phyloP scores from a whole-genome alignment of 1,284 basidiomycete species.

The Ganoderma lucidum region DNA sequence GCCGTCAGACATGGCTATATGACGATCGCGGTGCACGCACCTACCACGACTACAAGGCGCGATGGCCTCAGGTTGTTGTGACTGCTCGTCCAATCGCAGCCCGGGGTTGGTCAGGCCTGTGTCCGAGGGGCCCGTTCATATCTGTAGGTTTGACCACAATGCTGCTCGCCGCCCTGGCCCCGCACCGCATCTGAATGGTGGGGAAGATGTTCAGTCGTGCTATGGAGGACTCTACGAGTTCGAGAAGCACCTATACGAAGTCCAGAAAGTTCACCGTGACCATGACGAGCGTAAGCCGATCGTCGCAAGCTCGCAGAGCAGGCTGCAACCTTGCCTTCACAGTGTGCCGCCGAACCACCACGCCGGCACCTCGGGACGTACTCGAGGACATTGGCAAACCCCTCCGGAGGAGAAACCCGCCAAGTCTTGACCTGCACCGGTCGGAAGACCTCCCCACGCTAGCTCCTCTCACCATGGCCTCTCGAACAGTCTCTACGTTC shows the following conservation, averaged over 20 bases:
- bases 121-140: not conserved
- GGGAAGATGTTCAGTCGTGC: not conserved
- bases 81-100: not conserved
- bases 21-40: not conserved
- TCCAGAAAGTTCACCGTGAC: not conserved
- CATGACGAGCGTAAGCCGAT: not conserved
- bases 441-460: not conserved
- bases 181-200: not conserved
- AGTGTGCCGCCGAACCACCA: too few species aligned
- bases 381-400: not conserved
- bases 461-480: not conserved
- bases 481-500: not conserved
- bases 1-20: not conserved
- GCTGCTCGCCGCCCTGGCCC: not conserved
- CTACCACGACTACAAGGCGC: not conserved
- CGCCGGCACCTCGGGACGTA: not conserved
- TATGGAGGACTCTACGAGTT: not conserved
- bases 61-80: not conserved
- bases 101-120: not conserved
- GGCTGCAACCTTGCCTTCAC: not conserved
- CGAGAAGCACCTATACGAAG: not conserved
- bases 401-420: not conserved
- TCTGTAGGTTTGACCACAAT: conserved; percentile 1
- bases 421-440: not conserved
- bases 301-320: not conserved